phyloP scores from a whole-genome alignment of 1,284 basidiomycete genomes.

The Boletus albobrunnescens region DNA sequence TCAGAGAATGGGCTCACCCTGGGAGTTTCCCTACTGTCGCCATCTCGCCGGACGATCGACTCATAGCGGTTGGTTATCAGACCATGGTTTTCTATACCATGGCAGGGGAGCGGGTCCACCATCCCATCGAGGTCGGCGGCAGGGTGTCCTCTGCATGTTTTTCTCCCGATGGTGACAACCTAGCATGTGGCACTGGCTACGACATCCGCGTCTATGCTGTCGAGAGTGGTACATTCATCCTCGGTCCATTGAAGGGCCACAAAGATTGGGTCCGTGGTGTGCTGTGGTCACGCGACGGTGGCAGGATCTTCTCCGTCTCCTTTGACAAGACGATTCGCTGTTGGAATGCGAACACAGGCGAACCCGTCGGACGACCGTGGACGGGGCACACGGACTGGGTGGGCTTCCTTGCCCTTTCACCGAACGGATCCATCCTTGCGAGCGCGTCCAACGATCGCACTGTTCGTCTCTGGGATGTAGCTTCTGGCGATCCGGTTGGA shows the following conservation, averaged over 20 bases:
- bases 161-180: constrained; percentile 6
- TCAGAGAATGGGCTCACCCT: neutral
- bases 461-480: constrained; percentile 14
- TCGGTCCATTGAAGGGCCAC: neutral
- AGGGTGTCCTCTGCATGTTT: neutral
- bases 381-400: neutral
- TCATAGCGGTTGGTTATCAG: neutral
- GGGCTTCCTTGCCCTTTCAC: constrained; percentile 3
- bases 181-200: neutral
- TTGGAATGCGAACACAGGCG: constrained; percentile 12
- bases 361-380: neutral
- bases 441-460: constrained; percentile 6
- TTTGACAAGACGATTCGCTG: constrained; percentile 2
- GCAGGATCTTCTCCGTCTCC: constrained; percentile 3
- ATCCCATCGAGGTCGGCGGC: neutral
- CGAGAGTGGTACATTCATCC: neutral
- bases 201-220: neutral
- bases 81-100: neutral
- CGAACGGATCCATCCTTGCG: constrained; percentile 9
- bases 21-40: neutral
- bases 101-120: neutral
- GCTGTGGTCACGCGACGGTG: constrained; percentile 12
- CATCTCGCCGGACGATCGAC: neutral
- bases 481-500: neutral
- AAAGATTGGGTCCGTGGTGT: neutral